These are phyloP conservation scores for Aspergillus tanneri DNA, from an alignment of 2,329 filamentous ascomycete genomes.

Conservation along the genomic window DNA sequence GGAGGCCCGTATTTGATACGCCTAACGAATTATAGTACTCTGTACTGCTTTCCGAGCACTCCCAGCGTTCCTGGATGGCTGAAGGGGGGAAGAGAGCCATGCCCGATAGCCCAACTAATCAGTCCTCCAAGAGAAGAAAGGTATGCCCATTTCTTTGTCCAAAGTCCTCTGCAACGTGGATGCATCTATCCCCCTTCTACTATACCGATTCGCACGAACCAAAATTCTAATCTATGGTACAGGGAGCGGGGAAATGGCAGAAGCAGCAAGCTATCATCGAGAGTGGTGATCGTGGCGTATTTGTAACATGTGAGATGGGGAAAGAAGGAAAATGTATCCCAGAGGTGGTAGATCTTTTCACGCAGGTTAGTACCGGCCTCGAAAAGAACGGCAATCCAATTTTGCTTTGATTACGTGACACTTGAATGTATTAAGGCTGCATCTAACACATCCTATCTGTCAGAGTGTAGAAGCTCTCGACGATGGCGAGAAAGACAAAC, in stretches of 20 bases:
- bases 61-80: slow-evolving; percentile 21
- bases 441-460: slow-evolving; percentile 6
- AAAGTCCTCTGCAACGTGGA: too few relatives aligned
- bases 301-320: slow-evolving; percentile 62
- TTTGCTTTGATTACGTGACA: neutral
- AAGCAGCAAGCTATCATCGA: slow-evolving; percentile 36
- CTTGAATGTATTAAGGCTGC: neutral
- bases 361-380: slow-evolving; percentile 51
- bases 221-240: slow-evolving; percentile 10
- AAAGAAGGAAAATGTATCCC: slow-evolving; percentile 59
- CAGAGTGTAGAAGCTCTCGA: slow-evolving; percentile 21
- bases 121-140: slow-evolving; percentile 36
- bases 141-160: slow-evolving; percentile 19
- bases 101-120: slow-evolving; percentile 24
- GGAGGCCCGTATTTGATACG: too few relatives aligned
- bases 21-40: too few relatives aligned
- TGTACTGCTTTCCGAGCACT: neutral
- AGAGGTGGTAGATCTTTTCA: slow-evolving; percentile 59
- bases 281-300: slow-evolving; percentile 60
- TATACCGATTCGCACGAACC: neutral
- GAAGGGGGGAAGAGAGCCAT: slow-evolving; percentile 34
- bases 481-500: slow-evolving; percentile 24
- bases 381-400: too few relatives aligned
- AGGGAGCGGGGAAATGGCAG: slow-evolving; percentile 34
- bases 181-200: too few relatives aligned